phyloP scores from a whole-genome alignment of 768 basidiomycete species.

The Cantharellus anzutake region DNA sequence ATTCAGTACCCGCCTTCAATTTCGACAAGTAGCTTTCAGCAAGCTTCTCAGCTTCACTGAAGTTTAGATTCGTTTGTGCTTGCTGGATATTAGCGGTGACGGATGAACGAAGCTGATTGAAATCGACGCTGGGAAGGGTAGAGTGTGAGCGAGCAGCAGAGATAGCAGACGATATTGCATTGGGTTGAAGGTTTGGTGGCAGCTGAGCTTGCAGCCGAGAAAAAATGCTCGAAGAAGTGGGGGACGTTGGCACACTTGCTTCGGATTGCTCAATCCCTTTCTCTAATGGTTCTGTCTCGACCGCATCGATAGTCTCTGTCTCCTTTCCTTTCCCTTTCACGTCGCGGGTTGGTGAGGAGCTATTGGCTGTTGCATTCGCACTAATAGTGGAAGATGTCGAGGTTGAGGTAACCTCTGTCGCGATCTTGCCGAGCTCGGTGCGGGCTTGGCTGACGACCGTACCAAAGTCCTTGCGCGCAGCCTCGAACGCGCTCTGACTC shows the following conservation, averaged over 20 bases:
- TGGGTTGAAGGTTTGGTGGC: constrained; percentile 18
- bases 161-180: constrained; percentile 13
- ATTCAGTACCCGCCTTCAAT: constrained; percentile 27
- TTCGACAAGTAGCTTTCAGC: constrained; percentile 74
- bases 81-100: constrained; percentile 48
- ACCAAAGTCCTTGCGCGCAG: constrained; percentile 48
- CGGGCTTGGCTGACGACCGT: constrained; percentile 65
- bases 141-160: constrained; percentile 6
- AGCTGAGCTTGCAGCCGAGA: constrained; percentile 43
- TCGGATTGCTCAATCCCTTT: constrained; percentile 30
- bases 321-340: constrained; percentile 4
- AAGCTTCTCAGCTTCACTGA: constrained; percentile 29
- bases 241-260: not conserved
- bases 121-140: constrained; percentile 20
- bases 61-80: constrained; percentile 53
- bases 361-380: not conserved
- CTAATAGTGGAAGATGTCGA: constrained; percentile 5
- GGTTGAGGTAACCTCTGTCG: constrained; percentile 16
- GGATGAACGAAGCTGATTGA: constrained; percentile 45
- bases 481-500: constrained; percentile 51
- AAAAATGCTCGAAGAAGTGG: constrained; percentile 25
- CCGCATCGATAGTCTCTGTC: not conserved
- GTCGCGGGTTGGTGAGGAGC: constrained; percentile 6
- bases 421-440: constrained; percentile 47
- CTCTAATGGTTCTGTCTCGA: constrained; percentile 20